Evolutionary conservation across 2,329 filamentous ascomycete species (phyloP), one percentile per base, ranked within the genome.

Genomic region (Gaeumannomyces tritici): DNA sequence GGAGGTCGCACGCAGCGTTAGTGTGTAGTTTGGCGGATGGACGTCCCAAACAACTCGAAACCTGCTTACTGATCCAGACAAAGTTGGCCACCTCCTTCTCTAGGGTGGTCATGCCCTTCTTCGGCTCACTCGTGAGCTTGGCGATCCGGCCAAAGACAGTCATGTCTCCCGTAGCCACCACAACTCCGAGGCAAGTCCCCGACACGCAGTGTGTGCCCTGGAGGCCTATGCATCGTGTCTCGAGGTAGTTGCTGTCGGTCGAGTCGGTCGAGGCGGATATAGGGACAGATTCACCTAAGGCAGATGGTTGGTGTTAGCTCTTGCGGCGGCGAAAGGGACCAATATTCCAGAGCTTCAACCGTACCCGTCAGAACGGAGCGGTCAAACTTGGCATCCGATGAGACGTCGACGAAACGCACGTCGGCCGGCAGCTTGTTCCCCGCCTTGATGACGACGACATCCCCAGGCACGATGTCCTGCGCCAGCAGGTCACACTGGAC

Each of bases 201-300:
- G 85, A 86, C 4, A 89, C 84, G 67, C 89, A 91, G 69, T 92
- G 88, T 0, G 89, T 91, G n/a, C 90, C 89, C 70, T 91, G 89
- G 12, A 93, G 79, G 27, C 89, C 89, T 61, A 93, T 90, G 67
- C 86, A 89, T 61, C 84, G 83, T 4, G 89, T 92, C 70, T 93
- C 89, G 33, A 93, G 83, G 69, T 90, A 91, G 71, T 91, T 91
- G 54, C 81, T 77, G 68, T 91, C 88, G 0, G 85, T 88, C 0
- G 80, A 83, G n/a, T 89, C 80, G 18, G 89, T 79, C 0, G 84
- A 82, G 2, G 82, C 89, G 4, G 82, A 74, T 7, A 91, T 74
- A 2, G 88, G 87, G 11, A 83, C 75, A 2, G 88, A 87, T 77
- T 89, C 87, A 61, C 87, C 87, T 76, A 66, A n/a, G 9, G 18